phyloP scores from a whole-genome alignment of 176 grass and related monocot genomes.

The Aegilops sharonensis region DNA sequence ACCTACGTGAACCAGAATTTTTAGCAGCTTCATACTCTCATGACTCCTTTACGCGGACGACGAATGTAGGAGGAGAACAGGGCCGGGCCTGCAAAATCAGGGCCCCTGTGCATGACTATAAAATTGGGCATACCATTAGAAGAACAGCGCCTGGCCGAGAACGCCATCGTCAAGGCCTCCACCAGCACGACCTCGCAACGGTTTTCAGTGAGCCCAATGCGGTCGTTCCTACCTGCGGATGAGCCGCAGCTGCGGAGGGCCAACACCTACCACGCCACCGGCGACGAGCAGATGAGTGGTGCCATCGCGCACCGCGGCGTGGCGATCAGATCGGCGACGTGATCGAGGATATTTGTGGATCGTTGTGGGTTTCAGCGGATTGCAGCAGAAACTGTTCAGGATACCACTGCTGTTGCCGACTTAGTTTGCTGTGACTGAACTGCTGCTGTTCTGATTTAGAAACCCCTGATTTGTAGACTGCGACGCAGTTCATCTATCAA shows the following conservation, averaged over 20 bases:
- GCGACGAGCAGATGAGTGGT: background rate
- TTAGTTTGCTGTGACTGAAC: background rate
- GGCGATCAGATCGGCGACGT: constrained; percentile 2
- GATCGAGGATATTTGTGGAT: background rate
- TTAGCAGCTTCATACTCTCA: background rate
- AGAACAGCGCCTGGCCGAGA: background rate
- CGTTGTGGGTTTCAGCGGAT: background rate
- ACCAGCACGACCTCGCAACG: constrained; percentile 13
- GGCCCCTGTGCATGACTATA: too few species aligned
- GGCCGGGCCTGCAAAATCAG: too few species aligned
- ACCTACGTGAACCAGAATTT: background rate
- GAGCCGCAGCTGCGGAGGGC: constrained; percentile 11
- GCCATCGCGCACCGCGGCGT: background rate
- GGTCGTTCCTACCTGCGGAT: background rate
- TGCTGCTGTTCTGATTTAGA: background rate
- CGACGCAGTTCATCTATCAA: background rate
- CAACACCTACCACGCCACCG: background rate
- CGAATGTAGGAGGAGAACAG: background rate
- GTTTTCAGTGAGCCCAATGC: constrained; percentile 19
- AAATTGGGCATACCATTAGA: too few species aligned
- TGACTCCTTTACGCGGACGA: background rate
- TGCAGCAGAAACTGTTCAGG: background rate
- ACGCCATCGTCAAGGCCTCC: background rate
- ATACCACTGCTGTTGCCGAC: too few species aligned
- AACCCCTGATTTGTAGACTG: background rate